Conservation (phyloP, 2,329 filamentous ascomycete species). For the Trichoderma sp. region DNA sequence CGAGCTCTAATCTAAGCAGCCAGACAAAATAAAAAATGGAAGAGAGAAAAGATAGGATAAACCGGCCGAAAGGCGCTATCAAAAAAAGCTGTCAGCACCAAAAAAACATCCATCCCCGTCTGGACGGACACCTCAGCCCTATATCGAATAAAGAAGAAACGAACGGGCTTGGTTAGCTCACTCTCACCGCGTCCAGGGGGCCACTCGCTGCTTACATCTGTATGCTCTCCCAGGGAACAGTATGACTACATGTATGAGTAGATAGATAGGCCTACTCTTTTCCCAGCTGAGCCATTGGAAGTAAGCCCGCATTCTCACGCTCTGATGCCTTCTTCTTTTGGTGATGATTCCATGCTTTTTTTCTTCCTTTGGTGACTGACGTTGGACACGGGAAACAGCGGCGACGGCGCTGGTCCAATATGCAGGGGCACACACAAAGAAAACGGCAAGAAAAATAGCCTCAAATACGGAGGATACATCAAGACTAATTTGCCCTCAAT, state of each 20-base stretch:
- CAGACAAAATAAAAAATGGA: background rate
- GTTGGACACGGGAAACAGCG: background rate
- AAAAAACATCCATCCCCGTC: background rate
- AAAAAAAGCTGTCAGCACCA: background rate
- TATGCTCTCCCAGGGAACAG: background rate
- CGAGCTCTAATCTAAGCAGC: background rate
- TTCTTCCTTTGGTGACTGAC: background rate
- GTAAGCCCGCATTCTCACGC: background rate
- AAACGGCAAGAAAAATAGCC: background rate
- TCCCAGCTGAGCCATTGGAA: background rate
- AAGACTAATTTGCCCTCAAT: background rate
- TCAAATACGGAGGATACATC: background rate
- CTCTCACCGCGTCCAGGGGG: background rate
- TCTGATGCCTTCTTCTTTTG: background rate
- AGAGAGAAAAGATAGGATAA: background rate
- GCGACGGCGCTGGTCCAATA: background rate
- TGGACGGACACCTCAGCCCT: background rate
- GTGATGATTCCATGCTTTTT: background rate
- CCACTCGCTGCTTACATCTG: background rate
- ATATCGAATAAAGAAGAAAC: background rate
- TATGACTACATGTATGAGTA: too few species aligned
- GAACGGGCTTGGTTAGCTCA: background rate
- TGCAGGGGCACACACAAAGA: background rate
- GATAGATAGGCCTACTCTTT: background rate
- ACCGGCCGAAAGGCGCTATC: background rate